Evolutionary conservation across 768 basidiomycete genomes (phyloP).

Genomic region (Jaapia argillacea): DNA sequence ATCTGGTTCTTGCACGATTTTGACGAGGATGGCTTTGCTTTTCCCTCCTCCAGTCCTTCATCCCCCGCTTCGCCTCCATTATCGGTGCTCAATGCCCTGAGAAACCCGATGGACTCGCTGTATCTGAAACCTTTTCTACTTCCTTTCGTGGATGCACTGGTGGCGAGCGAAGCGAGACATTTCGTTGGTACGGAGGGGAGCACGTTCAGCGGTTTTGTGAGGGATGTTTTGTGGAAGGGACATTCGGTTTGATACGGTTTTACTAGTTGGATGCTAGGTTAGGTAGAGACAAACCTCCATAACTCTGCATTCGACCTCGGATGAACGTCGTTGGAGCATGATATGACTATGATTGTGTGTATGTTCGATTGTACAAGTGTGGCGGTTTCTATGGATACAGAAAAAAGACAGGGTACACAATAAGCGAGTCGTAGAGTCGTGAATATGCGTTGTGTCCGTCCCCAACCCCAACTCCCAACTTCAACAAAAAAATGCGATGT

Average conservation of each 20-base stretch:
- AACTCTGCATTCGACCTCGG: no score
- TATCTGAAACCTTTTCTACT: conserved; percentile 20
- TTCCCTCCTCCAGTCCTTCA: not conserved
- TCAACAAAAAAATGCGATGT: no score
- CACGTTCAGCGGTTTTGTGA: conserved; percentile 65
- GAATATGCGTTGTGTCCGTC: no score
- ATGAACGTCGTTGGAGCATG: no score
- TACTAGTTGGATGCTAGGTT: no score
- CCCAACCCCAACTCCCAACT: no score
- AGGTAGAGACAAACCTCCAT: no score
- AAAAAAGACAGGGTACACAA: no score
- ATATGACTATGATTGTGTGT: no score
- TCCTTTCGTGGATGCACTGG: conserved; percentile 64
- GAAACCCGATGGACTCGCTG: not conserved
- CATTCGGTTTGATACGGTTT: conserved; percentile 46
- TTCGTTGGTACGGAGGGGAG: conserved; percentile 66
- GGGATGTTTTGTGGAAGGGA: conserved; percentile 56
- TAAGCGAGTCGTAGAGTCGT: no score
- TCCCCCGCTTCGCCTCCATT: not conserved
- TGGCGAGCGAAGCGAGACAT: conserved; percentile 44
- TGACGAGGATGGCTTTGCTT: not conserved
- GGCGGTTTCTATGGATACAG: no score
- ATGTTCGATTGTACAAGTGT: no score
- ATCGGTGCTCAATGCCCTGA: conserved; percentile 5
- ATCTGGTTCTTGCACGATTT: conserved; percentile 50